Conservation (phyloP, 257 asterid genomes). For the Handroanthus guayacan region DNA sequence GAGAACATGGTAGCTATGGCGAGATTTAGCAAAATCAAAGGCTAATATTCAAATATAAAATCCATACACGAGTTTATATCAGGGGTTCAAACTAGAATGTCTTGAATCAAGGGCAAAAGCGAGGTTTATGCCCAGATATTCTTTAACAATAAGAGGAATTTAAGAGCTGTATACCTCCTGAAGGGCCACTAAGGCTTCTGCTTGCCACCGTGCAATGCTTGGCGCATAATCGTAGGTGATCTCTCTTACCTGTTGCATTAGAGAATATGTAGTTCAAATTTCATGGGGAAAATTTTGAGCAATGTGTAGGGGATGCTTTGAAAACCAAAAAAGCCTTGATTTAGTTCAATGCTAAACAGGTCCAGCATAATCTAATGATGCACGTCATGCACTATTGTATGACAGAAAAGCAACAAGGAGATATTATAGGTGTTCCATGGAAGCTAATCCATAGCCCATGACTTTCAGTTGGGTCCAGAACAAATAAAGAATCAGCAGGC, state of each 20-base stretch:
- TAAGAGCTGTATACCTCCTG: constrained; percentile 77
- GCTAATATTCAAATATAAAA: constrained; percentile 25
- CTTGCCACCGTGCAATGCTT: constrained; percentile 76
- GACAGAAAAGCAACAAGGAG: too few species aligned
- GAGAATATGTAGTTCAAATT: constrained; percentile 23
- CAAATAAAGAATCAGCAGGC: too few species aligned
- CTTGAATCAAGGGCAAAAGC: constrained; percentile 27
- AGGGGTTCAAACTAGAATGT: constrained; percentile 20
- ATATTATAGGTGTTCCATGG: too few species aligned
- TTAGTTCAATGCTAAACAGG: too few species aligned
- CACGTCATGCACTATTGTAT: too few species aligned
- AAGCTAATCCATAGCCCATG: too few species aligned
- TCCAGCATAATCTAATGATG: too few species aligned
- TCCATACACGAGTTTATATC: background rate
- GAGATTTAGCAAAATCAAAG: constrained; percentile 7
- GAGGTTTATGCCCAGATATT: constrained; percentile 21
- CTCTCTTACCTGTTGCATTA: constrained; percentile 75
- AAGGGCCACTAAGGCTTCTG: constrained; percentile 85
- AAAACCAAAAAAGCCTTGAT: too few species aligned
- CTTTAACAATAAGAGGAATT: constrained; percentile 15
- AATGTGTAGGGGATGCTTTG: constrained; percentile 27
- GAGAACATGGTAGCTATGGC: constrained; percentile 13
- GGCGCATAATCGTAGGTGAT: constrained; percentile 57
- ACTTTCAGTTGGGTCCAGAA: too few species aligned
- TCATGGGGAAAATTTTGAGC: constrained; percentile 15